These are phyloP conservation scores for Colletotrichum aenigma DNA, from an alignment of 2,329 filamentous ascomycete genomes.

Conservation along the genomic window DNA sequence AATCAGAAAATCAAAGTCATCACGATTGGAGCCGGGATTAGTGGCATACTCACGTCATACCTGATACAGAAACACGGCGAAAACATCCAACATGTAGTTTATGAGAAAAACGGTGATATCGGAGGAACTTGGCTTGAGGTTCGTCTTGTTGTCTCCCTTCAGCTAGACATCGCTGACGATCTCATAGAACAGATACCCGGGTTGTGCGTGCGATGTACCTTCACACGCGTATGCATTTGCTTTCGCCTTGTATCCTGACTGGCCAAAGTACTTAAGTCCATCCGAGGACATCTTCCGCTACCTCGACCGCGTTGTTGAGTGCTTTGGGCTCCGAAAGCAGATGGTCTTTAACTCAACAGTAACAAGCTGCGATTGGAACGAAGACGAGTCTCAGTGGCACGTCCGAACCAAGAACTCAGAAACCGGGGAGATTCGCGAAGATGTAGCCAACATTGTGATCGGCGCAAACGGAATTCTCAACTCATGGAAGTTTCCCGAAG, in stretches of 20 bases:
- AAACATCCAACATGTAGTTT: background rate
- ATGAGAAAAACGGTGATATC: background rate
- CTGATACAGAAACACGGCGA: background rate
- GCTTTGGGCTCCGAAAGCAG: background rate
- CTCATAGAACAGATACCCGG: background rate
- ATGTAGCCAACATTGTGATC: background rate
- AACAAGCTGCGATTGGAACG: background rate
- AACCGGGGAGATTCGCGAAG: background rate
- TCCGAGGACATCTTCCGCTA: background rate
- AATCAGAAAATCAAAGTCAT: background rate
- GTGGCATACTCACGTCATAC: background rate
- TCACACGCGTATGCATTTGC: background rate
- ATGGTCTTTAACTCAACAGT: background rate
- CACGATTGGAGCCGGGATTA: background rate
- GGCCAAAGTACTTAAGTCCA: background rate
- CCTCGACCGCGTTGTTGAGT: background rate
- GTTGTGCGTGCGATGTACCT: background rate
- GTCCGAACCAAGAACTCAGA: background rate
- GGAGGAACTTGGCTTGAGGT: background rate
- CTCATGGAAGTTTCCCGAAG: background rate
- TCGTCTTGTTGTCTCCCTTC: accelerated
- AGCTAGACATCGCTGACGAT: background rate
- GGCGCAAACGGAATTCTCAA: background rate
- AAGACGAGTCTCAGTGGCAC: background rate
- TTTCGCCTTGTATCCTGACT: background rate